phyloP scores from a whole-genome alignment of 1,284 basidiomycete species.

The Dichomitus squalens region DNA sequence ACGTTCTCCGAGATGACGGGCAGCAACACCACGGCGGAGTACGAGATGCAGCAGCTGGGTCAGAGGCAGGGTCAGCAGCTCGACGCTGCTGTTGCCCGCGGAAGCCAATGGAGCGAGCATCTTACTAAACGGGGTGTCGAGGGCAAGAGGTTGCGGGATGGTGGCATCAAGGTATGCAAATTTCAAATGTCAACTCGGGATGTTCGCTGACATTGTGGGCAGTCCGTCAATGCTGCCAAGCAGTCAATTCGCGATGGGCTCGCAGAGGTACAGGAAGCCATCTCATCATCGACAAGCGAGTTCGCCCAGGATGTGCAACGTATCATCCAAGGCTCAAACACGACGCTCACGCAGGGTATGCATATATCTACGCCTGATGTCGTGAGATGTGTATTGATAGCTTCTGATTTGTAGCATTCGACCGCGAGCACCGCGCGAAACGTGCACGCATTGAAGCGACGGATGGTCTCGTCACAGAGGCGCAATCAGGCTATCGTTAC shows the following conservation, averaged over 20 bases:
- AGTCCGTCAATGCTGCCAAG: constrained; percentile 49
- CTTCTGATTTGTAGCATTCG: constrained; percentile 52
- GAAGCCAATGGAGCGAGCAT: constrained; percentile 41
- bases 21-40: constrained; percentile 59
- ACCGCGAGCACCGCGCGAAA: constrained; percentile 64
- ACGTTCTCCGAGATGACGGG: constrained; percentile 57
- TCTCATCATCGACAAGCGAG: constrained; percentile 50
- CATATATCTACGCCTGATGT: neutral
- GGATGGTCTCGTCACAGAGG: constrained; percentile 47
- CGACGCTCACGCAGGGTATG: constrained; percentile 51
- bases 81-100: constrained; percentile 42
- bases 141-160: constrained; percentile 57
- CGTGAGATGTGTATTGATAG: neutral
- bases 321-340: constrained; percentile 46
- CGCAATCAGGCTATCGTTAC: constrained; percentile 53
- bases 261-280: constrained; percentile 44
- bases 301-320: constrained; percentile 57
- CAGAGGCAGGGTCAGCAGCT: constrained; percentile 51
- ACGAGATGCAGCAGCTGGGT: constrained; percentile 49
- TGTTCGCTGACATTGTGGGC: constrained; percentile 2
- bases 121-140: constrained; percentile 55
- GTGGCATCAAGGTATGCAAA: constrained; percentile 56
- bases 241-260: constrained; percentile 47
- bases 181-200: neutral
- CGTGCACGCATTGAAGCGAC: constrained; percentile 65